These are phyloP conservation scores for Ceratobasidium sp. DNA, from an alignment of 1,284 basidiomycete genomes.

Conservation along the genomic window DNA sequence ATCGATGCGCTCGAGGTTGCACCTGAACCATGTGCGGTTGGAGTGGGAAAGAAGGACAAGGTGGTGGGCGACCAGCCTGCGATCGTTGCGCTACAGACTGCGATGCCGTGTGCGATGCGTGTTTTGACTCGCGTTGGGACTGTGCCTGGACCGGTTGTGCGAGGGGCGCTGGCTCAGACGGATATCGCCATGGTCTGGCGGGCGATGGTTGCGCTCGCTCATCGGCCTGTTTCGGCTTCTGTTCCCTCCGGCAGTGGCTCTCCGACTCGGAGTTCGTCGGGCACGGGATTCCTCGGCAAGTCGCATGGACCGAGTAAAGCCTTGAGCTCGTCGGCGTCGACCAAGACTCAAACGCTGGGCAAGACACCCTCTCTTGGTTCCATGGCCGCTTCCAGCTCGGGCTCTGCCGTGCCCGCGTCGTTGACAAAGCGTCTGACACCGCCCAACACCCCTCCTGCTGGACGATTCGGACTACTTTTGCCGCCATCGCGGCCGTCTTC, in stretches of 20 bases:
- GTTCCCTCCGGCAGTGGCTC: neutral
- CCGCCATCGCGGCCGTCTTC: slow-evolving; percentile 74
- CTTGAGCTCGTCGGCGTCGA: neutral
- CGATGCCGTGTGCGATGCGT: slow-evolving; percentile 67
- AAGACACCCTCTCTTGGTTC: neutral
- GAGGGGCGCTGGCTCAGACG: slow-evolving; percentile 68
- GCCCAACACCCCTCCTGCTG: slow-evolving; percentile 64
- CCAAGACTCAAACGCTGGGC: neutral
- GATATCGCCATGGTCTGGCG: slow-evolving; percentile 76
- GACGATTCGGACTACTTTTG: slow-evolving; percentile 58
- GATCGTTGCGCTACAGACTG: slow-evolving; percentile 61
- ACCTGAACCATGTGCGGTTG: slow-evolving; percentile 32
- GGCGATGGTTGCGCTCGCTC: slow-evolving; percentile 69
- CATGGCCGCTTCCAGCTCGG: slow-evolving; percentile 6
- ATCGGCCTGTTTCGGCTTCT: slow-evolving; percentile 56
- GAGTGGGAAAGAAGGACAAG: slow-evolving; percentile 51
- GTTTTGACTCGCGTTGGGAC: slow-evolving; percentile 63
- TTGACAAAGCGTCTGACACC: slow-evolving; percentile 51
- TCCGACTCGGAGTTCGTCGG: slow-evolving; percentile 32
- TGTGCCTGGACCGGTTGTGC: slow-evolving; percentile 56
- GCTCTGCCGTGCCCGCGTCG: slow-evolving; percentile 37
- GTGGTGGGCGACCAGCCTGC: slow-evolving; percentile 59
- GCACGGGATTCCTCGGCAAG: slow-evolving; percentile 34
- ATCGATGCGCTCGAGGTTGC: slow-evolving; percentile 66
- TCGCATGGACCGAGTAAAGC: slow-evolving; percentile 27